Evolutionary conservation across 1,284 basidiomycete species (phyloP), one percentile per base, ranked within the genome.

Genomic region (Pseudozyma hubeiensis): DNA sequence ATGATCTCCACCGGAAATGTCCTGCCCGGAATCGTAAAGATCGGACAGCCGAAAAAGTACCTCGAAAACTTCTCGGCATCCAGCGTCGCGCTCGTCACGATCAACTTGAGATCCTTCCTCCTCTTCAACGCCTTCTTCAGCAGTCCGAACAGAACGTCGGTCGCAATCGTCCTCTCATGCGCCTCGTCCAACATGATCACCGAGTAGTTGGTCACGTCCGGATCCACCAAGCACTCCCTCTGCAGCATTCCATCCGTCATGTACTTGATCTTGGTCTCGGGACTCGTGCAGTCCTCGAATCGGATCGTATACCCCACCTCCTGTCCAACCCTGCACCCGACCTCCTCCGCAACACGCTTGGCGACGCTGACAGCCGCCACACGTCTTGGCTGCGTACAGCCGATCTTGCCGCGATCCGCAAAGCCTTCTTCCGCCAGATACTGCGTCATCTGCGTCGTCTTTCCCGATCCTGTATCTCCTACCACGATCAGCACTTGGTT

Each of bases 191-290:
- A 88, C 92, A 99, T 98, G 85, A 99, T 88, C 54, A 98, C 93
- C 8, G 93, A 94, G 85, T 99, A 99, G 49, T 90, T 89, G 57
- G 90, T 91, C 82, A 94, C 91, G 75, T 97, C 91, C 6, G 96
- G 95, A 83, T 99, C 97, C 77, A 98, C 92, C 48, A 99, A 87
- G 81, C 92, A 94, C 87, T 99, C 96, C 86, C 96, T 90, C 83
- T 97, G 93, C 13, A 99, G 89, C 94, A 99, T 97, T 87, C 96
- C 97, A 84, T 99, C 96, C 73, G 97, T 99, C 97, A 99, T 99
- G 89, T 97, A 99, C 86, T 99, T 99, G 89, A 99, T 98, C 81
- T 92, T 91, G 11, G 96, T 99, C 85, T 98, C 97, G 0, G 96
- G 93, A 81, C 93, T 91, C 5, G 96, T 98, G 85, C 94, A 94